phyloP scores from a whole-genome alignment of 345 rosid genomes.

The Luvunga scandens region DNA sequence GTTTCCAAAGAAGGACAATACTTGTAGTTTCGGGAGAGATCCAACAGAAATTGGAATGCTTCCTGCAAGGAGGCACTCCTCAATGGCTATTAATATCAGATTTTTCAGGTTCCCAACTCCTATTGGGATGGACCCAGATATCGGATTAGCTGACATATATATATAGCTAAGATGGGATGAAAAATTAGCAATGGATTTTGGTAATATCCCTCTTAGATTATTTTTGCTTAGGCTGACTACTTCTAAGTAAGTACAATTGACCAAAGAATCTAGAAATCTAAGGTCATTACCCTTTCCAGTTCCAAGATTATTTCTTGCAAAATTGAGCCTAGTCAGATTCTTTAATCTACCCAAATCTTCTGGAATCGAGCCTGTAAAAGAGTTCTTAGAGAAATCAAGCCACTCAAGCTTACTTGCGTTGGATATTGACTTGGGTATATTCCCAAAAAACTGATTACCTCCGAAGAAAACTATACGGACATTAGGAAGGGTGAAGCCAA shows the following conservation, averaged over 20 bases:
- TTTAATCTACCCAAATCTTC: conserved; percentile 22
- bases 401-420: conserved; percentile 20
- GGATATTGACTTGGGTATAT: conserved; percentile 26
- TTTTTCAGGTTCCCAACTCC: conserved; percentile 14
- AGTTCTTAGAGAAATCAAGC: not conserved
- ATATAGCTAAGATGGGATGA: conserved; percentile 18
- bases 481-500: conserved; percentile 23
- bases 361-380: conserved; percentile 26
- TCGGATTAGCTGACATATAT: conserved; percentile 22
- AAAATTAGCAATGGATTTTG: conserved; percentile 21
- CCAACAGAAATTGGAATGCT: conserved; percentile 26
- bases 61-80: conserved; percentile 21
- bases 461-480: conserved; percentile 8
- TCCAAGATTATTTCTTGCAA: conserved; percentile 26
- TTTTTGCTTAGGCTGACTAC: conserved; percentile 19
- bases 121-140: conserved; percentile 17
- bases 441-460: conserved; percentile 16
- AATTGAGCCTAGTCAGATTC: conserved; percentile 12
- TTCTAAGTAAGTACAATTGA: conserved; percentile 28
- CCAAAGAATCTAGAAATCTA: conserved; percentile 23
- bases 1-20: conserved; percentile 28
- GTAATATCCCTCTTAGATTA: conserved; percentile 18
- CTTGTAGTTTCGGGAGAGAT: conserved; percentile 15
- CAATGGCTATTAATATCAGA: conserved; percentile 16
- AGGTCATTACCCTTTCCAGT: conserved; percentile 20